Percentiles rank a stretch among this genome's conserved stretches.
phyloP scores from a whole-genome alignment of 2,329 filamentous ascomycete genomes.

The Ophiostoma sp. region DNA sequence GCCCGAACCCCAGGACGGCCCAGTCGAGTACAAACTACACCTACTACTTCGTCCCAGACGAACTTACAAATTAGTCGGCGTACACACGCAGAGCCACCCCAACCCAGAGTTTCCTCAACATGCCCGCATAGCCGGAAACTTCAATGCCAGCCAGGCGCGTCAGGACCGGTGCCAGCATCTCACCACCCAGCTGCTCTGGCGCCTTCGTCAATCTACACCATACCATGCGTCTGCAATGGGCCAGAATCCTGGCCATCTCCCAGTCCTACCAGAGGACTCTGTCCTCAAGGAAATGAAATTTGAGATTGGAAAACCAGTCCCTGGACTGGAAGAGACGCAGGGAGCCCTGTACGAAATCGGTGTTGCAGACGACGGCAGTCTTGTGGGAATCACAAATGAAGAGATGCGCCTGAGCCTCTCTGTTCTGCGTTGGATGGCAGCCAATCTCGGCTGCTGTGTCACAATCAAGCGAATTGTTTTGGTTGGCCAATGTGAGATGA shows the following conservation, averaged over 20 bases:
- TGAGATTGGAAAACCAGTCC: conserved; percentile 54
- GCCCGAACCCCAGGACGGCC: conserved; percentile 87
- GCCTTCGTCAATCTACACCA: conserved; percentile 88
- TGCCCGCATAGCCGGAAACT: conserved; percentile 26
- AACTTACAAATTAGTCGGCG: conserved; percentile 46
- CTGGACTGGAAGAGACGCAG: conserved; percentile 85
- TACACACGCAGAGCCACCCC: conserved; percentile 31
- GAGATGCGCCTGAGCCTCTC: conserved; percentile 87
- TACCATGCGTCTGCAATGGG: conserved; percentile 77
- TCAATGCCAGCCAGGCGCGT: conserved; percentile 54
- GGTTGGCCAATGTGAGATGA: conserved; percentile 80
- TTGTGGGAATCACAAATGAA: conserved; percentile 81
- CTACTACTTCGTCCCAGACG: conserved; percentile 74
- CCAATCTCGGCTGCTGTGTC: conserved; percentile 80
- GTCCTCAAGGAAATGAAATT: conserved; percentile 44
- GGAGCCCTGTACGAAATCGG: conserved; percentile 96
- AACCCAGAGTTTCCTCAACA: conserved; percentile 31
- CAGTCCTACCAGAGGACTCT: conserved; percentile 59
- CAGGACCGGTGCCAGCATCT: conserved; percentile 84
- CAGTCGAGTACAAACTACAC: conserved; percentile 95
- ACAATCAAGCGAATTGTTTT: conserved; percentile 75
- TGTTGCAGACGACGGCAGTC: conserved; percentile 86
- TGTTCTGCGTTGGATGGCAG: conserved; percentile 84
- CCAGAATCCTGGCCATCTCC: conserved; percentile 59
- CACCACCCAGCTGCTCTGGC: conserved; percentile 92